Conservation (phyloP, 2,329 filamentous ascomycete genomes). For the Fusarium brevicatenulatum region DNA sequence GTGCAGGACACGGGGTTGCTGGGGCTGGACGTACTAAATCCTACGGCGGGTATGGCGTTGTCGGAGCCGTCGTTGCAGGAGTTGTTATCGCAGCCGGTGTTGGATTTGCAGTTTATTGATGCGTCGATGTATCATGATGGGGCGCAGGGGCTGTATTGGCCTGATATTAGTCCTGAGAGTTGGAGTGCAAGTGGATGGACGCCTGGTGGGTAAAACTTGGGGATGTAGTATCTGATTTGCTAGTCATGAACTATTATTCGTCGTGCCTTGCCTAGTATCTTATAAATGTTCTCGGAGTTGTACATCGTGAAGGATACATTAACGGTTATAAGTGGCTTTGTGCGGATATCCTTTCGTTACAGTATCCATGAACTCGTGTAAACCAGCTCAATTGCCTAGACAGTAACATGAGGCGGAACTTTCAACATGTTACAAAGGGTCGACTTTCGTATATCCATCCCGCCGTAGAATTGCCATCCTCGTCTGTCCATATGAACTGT, state of each 20-base stretch:
- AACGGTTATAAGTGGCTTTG: rapidly evolving
- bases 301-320: rapidly evolving
- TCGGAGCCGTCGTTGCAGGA: slow-evolving; percentile 51
- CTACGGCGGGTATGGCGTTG: slow-evolving; percentile 50
- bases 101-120: slow-evolving; percentile 50
- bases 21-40: slow-evolving; percentile 35
- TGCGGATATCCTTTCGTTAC: rapidly evolving
- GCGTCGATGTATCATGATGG: slow-evolving; percentile 43
- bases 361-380: rapidly evolving
- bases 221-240: rapidly evolving
- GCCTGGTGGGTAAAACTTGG: neutral
- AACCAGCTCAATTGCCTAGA: rapidly evolving
- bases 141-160: slow-evolving; percentile 40
- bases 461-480: too few relatives aligned
- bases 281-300: rapidly evolving
- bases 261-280: rapidly evolving
- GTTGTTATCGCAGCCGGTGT: slow-evolving; percentile 46
- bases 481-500: neutral
- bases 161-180: slow-evolving; percentile 42
- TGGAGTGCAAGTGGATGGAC: slow-evolving; percentile 38
- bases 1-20: slow-evolving; percentile 14
- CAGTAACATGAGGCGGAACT: too few relatives aligned
- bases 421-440: too few relatives aligned
- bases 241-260: rapidly evolving
- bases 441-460: too few relatives aligned